Evolutionary conservation across 2,329 filamentous ascomycete genomes (phyloP).

Genomic region (Trichoderma sp.): DNA sequence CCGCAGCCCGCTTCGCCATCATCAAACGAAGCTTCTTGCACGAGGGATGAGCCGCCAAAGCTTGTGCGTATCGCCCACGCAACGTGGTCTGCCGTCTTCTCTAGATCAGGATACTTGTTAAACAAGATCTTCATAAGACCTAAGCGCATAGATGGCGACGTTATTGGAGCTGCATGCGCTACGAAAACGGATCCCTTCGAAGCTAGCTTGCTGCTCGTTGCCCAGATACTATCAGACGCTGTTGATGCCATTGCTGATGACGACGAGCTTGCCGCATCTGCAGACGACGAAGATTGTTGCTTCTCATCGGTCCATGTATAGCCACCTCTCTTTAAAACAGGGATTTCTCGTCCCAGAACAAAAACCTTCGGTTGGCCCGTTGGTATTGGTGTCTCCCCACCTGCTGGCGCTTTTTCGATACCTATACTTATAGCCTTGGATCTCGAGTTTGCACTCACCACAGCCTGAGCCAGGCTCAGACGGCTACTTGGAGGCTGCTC

Average conservation of each 20-base stretch:
- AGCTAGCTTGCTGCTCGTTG: conserved; percentile 48
- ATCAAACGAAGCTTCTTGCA: conserved; percentile 53
- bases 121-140: conserved; percentile 48
- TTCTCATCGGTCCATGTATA: conserved; percentile 47
- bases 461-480: conserved; percentile 76
- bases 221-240: conserved; percentile 39
- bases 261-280: conserved; percentile 6
- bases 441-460: conserved; percentile 77
- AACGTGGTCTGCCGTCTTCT: conserved; percentile 53
- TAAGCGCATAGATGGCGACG: conserved; percentile 41
- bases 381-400: conserved; percentile 69
- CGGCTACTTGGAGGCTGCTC: conserved; percentile 81
- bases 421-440: conserved; percentile 74
- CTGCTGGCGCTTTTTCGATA: conserved; percentile 60
- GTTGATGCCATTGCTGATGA: conserved; percentile 21
- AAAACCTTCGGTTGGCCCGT: conserved; percentile 70
- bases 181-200: conserved; percentile 56
- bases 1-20: conserved; percentile 62
- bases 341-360: conserved; percentile 70
- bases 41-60: conserved; percentile 37
- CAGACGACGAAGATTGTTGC: not conserved
- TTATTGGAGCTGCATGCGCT: conserved; percentile 44
- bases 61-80: conserved; percentile 47
- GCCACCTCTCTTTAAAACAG: conserved; percentile 73
- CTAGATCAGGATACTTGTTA: conserved; percentile 46